Conservation (phyloP, 2,329 filamentous ascomycete species). For the Rhexocercosporidium sp. region DNA sequence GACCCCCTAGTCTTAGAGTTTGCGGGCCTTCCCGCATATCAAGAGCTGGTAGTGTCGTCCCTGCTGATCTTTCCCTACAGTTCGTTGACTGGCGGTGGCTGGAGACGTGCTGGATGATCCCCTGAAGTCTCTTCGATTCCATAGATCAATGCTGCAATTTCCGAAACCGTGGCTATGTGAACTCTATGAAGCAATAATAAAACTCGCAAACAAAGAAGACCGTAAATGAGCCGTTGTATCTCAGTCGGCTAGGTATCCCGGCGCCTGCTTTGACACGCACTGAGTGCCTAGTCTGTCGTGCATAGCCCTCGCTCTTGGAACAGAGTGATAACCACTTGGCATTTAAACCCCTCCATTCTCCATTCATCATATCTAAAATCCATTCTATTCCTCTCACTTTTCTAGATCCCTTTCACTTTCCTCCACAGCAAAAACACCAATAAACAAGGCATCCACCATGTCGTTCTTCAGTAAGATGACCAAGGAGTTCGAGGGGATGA, state of each 20-base stretch:
- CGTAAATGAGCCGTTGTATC: background rate
- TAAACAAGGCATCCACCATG: conserved; percentile 39
- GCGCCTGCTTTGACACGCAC: conserved; percentile 3
- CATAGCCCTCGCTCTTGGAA: conserved; percentile 2
- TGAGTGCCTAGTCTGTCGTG: conserved; percentile 13
- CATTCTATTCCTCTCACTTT: background rate
- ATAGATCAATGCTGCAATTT: background rate
- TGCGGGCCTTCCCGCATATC: conserved; percentile 12
- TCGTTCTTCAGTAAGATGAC: conserved; percentile 52
- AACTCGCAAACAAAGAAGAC: background rate
- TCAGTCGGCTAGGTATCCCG: background rate
- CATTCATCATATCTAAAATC: conserved; percentile 1
- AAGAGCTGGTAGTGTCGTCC: background rate
- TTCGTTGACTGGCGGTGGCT: background rate
- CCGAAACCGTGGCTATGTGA: background rate
- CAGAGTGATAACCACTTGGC: background rate
- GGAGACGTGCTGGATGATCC: background rate
- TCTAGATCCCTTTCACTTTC: background rate
- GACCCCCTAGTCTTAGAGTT: conserved; percentile 3
- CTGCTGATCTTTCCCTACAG: background rate
- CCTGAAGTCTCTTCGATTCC: background rate
- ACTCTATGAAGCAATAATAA: conserved; percentile 6
- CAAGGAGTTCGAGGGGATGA: conserved; percentile 53
- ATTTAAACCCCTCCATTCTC: background rate
- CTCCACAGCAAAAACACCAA: background rate